A percentile compares a stretch with the other conserved stretches of the same genome.
phyloP scores from a whole-genome alignment of 352 stramenopile genomes.

The Pythium phragmiticola region DNA sequence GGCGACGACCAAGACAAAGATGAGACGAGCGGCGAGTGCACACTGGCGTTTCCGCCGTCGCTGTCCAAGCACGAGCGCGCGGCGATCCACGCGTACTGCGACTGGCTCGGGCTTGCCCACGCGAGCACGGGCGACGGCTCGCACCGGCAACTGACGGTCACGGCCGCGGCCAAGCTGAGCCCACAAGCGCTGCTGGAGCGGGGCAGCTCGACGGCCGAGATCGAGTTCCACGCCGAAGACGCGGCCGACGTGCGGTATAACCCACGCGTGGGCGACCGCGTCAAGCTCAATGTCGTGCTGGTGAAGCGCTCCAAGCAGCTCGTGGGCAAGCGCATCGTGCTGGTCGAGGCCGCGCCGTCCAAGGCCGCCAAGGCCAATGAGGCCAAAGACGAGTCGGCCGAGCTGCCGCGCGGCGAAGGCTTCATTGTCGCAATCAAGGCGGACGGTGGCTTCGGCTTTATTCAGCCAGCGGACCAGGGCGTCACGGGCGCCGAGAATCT shows the following conservation, averaged over 20 bases:
- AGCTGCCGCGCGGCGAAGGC: constrained; percentile 41
- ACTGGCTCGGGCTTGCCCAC: constrained; percentile 56
- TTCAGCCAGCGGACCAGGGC: constrained; percentile 46
- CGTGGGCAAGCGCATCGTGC: constrained; percentile 47
- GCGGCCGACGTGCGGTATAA: constrained; percentile 68
- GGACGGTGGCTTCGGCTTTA: constrained; percentile 77
- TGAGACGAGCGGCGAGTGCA: constrained; percentile 32
- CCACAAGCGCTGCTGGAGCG: constrained; percentile 13
- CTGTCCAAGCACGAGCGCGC: constrained; percentile 68
- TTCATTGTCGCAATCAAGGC: constrained; percentile 63
- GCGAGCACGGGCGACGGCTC: constrained; percentile 45
- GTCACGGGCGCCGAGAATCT: constrained; percentile 54
- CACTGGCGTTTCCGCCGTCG: constrained; percentile 37
- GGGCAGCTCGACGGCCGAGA: constrained; percentile 7
- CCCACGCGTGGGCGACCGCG: constrained; percentile 54
- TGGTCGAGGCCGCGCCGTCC: constrained; percentile 32
- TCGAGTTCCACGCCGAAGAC: constrained; percentile 65
- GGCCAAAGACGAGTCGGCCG: constrained; percentile 3
- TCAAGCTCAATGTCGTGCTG: constrained; percentile 57
- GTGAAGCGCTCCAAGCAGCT: constrained; percentile 72
- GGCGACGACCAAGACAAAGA: constrained; percentile 19
- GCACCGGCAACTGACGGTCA: constrained; percentile 39
- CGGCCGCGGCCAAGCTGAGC: constrained; percentile 19
- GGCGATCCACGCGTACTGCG: constrained; percentile 63
- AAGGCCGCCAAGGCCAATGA: constrained; percentile 20